phyloP scores from a whole-genome alignment of 495 filamentous ascomycete species.

The Neurospora pannonica region DNA sequence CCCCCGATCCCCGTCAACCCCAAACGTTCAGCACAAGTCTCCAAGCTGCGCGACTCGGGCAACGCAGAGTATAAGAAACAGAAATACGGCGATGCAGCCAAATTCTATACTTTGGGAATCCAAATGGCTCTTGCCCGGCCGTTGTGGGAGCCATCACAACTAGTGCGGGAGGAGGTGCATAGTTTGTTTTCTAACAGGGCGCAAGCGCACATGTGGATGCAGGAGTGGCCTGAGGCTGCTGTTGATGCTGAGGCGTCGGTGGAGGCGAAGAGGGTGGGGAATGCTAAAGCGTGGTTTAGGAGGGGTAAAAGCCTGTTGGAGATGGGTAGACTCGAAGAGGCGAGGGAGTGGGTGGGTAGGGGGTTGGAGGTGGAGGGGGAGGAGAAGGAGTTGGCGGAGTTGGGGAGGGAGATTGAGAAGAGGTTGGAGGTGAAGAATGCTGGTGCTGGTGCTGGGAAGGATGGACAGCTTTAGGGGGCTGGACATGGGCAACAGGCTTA shows the following conservation, averaged over 20 bases:
- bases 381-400: slow-evolving; percentile 55
- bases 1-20: slow-evolving; percentile 75
- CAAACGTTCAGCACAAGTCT: slow-evolving; percentile 74
- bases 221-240: slow-evolving; percentile 71
- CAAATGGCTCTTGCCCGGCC: slow-evolving; percentile 79
- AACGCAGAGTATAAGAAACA: slow-evolving; percentile 74
- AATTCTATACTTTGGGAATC: slow-evolving; percentile 72
- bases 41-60: slow-evolving; percentile 80
- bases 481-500: background rate
- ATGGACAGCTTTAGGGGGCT: background rate
- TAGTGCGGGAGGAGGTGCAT: slow-evolving; percentile 76
- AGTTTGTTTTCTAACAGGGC: slow-evolving; percentile 77
- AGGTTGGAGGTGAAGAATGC: slow-evolving; percentile 21
- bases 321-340: slow-evolving; percentile 85
- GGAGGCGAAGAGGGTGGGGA: slow-evolving; percentile 77
- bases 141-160: slow-evolving; percentile 67
- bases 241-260: slow-evolving; percentile 80
- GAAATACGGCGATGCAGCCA: slow-evolving; percentile 63
- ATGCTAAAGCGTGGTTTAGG: slow-evolving; percentile 92
- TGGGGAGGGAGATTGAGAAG: slow-evolving; percentile 62
- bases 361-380: slow-evolving; percentile 78
- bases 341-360: slow-evolving; percentile 57
- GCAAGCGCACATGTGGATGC: slow-evolving; percentile 75
- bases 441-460: background rate
- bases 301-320: slow-evolving; percentile 73